Evolutionary conservation across 108 stramenopile genomes (phyloP), one percentile per base, ranked within the genome.

Genomic region (Pseudonitzschia delicatissima): DNA sequence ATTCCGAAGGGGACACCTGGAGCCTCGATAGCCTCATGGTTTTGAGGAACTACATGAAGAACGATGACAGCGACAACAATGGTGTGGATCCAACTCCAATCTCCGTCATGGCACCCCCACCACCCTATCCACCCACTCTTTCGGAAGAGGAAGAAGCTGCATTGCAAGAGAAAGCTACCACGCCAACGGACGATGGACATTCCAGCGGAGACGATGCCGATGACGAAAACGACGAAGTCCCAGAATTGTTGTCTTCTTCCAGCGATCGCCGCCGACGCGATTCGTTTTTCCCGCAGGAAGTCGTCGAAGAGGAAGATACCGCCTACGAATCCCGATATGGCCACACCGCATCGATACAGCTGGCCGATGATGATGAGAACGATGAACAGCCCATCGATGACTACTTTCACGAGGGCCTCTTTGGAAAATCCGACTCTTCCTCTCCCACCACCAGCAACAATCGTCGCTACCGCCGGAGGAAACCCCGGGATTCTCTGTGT

Each of bases 401-500:
- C 31, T 55, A n/a, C n/a, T n/a, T 55, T 33, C 26, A 55, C n/a
- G 53, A 55, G 15, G 60, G 60, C 17, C 25, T 62, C 0, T 62
- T 62, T 15, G 37, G 33, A 27, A 35, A 11, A 11, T 42, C 60
- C 2, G 42, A 17, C 15, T 44, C 42, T 31, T 13, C 12, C 4
- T 49, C 64, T 26, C 4, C 47, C 8, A 28, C 36, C 5, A 21
- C 65, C 7, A 49, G 11, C 5, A 21, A 49, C 34, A 0, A 32
- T 33, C 50, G 28, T 13, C 34, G 23, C 9, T 36, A 39, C 12
- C 48, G 48, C 11, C 64, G 34, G 0, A 18, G 42, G 0, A n/a
- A n/a, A 29, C 62, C 29, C 3, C 44, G 62, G 37, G 45, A 45
- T 63, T 63, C 29, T 0, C 28, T 49, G 53, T 57, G 32, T 59